Base-by-base conservation (phyloP, 495 filamentous ascomycete genomes). In the Daldinia bambusicola region DNA sequence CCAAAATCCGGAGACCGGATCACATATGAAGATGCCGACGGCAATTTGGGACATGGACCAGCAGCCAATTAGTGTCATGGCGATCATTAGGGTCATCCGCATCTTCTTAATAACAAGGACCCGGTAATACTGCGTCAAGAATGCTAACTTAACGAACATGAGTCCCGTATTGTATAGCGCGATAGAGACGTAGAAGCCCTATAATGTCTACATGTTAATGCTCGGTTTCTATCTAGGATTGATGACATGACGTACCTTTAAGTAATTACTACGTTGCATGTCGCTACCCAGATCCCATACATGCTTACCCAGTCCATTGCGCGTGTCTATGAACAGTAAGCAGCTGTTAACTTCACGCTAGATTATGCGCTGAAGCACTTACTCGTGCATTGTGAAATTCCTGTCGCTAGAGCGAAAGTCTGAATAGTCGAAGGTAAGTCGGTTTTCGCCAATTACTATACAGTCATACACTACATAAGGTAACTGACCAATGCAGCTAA, bases 41-140 rank as follows among this genome's bases (percentile, higher is more conserved):
- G 82, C 63, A 6, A 84, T 69, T 53, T 82, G 79, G 6, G 77
- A 80, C n/a, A 83, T 52, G 2, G 79, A 79, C 77, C 77, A 83
- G 18, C 76, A 65, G 31, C 69, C 71, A 37, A 83, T 78, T 26
- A 83, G 63, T 16, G 75, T 43, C 16, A 80, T 69, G 13, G 78
- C 77, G 9, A 57, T 45, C 48, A 73, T 60, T 34, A 79, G 72
- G 22, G 74, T 57, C 18, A 31, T 66, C 20, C 75, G 73, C 76
- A 81, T 78, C 41, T 70, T 59, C 6, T 70, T 68, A 4, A 71
- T 72, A 20, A 69, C 69, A 20, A 84, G 70, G 30, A 83, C 76
- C 9, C 81, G 80, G 59, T 80, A 79, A 67, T 84, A 84, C 30
- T 81, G 78, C 5, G 79, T 67, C 36, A 84, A 74, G 69, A 84